Percentiles rank a stretch among this genome's conserved stretches.
phyloP scores from a whole-genome alignment of 257 asterid species.

The Solanum sejunctum region DNA sequence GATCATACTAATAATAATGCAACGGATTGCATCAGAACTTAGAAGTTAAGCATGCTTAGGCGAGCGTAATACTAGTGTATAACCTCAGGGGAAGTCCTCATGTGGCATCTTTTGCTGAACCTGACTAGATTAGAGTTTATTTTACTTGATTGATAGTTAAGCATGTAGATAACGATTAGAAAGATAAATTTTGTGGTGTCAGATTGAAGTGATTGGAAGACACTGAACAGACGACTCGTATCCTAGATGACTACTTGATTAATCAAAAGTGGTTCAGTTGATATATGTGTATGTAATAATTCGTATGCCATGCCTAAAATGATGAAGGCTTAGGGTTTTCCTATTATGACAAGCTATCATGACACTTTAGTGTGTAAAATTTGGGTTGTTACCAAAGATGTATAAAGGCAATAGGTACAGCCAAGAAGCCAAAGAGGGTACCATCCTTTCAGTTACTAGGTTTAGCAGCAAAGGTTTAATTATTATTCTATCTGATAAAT shows the following conservation, averaged over 20 bases:
- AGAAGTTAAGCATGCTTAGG: not conserved
- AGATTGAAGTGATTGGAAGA: not conserved
- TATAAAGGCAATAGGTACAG: not conserved
- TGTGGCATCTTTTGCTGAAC: not conserved
- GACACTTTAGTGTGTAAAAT: not conserved
- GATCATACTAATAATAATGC: not conserved
- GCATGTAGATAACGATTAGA: not conserved
- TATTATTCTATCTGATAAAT: not conserved
- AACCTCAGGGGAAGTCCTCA: not conserved
- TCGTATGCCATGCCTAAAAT: not conserved
- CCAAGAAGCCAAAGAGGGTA: not conserved
- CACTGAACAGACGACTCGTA: not conserved
- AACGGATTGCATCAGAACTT: not conserved
- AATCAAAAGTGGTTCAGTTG: not conserved
- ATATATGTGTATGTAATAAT: not conserved
- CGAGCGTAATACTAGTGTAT: not conserved
- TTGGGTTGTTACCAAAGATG: not conserved
- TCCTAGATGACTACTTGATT: not conserved
- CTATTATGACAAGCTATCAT: not conserved
- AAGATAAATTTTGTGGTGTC: not conserved
- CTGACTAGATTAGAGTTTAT: not conserved
- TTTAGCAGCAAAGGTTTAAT: not conserved
- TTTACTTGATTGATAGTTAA: not conserved
- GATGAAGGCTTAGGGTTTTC: not conserved
- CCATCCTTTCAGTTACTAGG: not conserved